Percentiles rank a stretch among this genome's conserved stretches.
These are phyloP conservation scores for Trichoderma asperelloides DNA, from an alignment of 495 filamentous ascomycete species.

Conservation along the genomic window DNA sequence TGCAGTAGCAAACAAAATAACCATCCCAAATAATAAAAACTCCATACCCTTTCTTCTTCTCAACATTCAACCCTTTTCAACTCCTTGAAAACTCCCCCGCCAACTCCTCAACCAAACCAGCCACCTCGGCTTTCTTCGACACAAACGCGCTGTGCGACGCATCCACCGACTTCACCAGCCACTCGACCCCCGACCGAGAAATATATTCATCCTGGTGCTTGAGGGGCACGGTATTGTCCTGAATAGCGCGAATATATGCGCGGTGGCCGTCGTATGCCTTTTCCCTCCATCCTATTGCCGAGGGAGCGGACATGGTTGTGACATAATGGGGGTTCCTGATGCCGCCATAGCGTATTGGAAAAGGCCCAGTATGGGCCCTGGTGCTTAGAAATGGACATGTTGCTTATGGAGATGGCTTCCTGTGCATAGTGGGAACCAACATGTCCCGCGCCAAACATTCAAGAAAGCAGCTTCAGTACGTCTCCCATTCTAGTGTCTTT, in stretches of 20 bases:
- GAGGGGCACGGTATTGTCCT: background rate
- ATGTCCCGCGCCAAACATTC: background rate
- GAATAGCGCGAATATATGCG: background rate
- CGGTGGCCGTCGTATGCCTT: background rate
- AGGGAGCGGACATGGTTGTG: background rate
- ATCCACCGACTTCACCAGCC: background rate
- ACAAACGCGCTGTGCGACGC: background rate
- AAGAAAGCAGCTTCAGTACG: conserved; percentile 30
- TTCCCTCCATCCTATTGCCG: background rate
- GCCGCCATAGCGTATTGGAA: too few relatives aligned
- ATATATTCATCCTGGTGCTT: background rate
- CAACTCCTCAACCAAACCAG: background rate
- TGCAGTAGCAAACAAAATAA: too few relatives aligned
- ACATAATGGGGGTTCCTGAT: too few relatives aligned
- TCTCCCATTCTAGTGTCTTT: conserved; percentile 34
- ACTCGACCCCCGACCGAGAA: background rate
- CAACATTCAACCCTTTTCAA: background rate
- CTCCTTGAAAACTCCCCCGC: background rate
- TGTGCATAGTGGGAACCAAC: background rate
- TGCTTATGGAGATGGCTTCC: background rate
- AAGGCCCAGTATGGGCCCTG: too few relatives aligned
- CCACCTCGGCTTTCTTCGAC: background rate
- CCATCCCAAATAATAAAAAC: too few relatives aligned
- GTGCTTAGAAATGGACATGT: too few relatives aligned
- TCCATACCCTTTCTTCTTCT: too few relatives aligned